Percentiles rank a stretch among this genome's conserved stretches.
Conservation (phyloP, 2,329 filamentous ascomycete genomes). For the Talaromyces sp. region DNA sequence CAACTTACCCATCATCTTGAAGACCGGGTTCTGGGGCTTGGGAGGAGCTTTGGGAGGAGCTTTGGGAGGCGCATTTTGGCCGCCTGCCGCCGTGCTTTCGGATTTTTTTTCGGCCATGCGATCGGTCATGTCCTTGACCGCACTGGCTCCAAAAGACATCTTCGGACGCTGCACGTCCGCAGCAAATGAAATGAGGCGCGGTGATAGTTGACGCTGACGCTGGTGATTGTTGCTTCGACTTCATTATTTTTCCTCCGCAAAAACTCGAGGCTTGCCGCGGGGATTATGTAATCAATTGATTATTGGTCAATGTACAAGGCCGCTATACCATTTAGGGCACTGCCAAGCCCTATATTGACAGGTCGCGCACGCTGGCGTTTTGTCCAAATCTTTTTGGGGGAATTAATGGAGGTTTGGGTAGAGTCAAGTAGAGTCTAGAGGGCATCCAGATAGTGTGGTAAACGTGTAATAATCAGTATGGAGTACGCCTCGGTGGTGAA, state of each 20-base stretch:
- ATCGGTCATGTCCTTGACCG: neutral
- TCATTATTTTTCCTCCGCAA: neutral
- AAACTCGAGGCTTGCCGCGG: neutral
- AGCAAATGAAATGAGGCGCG: neutral
- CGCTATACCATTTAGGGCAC: neutral
- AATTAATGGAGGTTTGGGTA: neutral
- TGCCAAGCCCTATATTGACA: neutral
- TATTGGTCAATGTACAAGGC: slow-evolving; percentile 1
- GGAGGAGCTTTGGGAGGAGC: slow-evolving; percentile 14
- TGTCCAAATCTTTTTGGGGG: neutral
- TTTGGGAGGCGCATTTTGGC: slow-evolving; percentile 20
- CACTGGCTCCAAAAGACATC: neutral
- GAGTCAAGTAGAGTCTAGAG: too few species aligned
- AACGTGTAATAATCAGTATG: neutral
- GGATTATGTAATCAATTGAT: slow-evolving; percentile 4
- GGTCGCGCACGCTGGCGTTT: neutral
- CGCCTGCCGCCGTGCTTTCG: slow-evolving; percentile 18
- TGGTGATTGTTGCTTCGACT: neutral
- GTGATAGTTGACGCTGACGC: neutral
- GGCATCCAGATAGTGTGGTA: neutral
- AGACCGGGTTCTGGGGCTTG: slow-evolving; percentile 18
- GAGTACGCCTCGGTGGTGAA: neutral
- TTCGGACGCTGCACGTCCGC: neutral
- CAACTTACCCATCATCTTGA: slow-evolving; percentile 19
- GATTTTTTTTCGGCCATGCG: slow-evolving; percentile 32